Base-by-base conservation (phyloP, 2,329 filamentous ascomycete species). In the Ilyonectria robusta region DNA sequence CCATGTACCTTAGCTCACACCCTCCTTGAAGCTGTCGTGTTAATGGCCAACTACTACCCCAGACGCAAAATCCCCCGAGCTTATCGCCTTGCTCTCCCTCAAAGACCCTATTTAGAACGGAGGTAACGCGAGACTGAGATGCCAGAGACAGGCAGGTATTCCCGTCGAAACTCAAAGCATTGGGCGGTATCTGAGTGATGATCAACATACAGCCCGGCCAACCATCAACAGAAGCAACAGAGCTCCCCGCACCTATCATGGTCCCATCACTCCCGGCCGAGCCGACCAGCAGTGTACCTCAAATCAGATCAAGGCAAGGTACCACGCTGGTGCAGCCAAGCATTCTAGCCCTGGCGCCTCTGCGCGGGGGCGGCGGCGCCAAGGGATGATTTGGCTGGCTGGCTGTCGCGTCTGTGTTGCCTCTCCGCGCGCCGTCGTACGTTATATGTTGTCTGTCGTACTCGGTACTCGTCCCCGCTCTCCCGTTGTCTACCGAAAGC, bases 341-440 rank as follows among this genome's bases (percentile, higher is more conserved):
- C 26, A 53, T 55, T 40, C 47, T 51, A 21, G 21, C 33, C 37
- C 51, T 62, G 53, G 35, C 40, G 54, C 19, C 46, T 37, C 46
- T 23, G 60, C 60, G 37, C 61, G 40, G 48, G 55, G 37, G 31
- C 47, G 23, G 50, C 37, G 40, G 54, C 55, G 55, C 31, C 37
- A 53, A 31, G 29, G 31, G 29, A 53, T 23, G 26, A 48, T 48
- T 44, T 63, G 44, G 26, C 44, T 57, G 44, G 53, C 29, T 50
- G 37, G 46, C 33, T 53, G 50, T 53, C 46, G 29, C 26, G 21
- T 33, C 60, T 37, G 37, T 35, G 48, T 29, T 51, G 23, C 47
- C 37, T 47, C 46, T 35, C 47, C 40, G 33, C 31, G 23, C 37
- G 31, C 11, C 31, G 57, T 60, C 50, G 50, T 60, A 60, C 58